phyloP scores from a whole-genome alignment of 163 green algal species.

The Chlorella variabilis region DNA sequence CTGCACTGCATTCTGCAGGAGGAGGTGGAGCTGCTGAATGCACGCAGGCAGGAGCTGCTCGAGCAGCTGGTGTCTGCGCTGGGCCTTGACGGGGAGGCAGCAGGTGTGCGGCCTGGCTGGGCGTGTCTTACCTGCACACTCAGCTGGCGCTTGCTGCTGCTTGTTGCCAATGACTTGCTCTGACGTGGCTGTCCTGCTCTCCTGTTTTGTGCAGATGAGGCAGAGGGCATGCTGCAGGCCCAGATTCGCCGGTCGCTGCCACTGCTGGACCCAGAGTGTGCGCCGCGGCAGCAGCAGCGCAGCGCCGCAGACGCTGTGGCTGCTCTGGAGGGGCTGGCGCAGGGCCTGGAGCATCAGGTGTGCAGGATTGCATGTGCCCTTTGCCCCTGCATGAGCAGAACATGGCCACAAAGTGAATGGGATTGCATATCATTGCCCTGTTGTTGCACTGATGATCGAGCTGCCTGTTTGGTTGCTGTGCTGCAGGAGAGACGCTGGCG shows the following conservation, averaged over 20 bases:
- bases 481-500: conserved; percentile 16
- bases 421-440: no score
- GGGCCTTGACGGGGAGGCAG: background rate
- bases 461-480: no score
- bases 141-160: background rate
- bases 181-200: background rate
- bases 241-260: background rate
- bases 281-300: background rate
- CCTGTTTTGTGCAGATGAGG: background rate
- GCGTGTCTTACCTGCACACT: background rate
- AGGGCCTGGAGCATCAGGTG: background rate
- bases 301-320: background rate
- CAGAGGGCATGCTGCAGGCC: background rate
- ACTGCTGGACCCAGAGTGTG: background rate
- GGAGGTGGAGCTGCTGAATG: background rate
- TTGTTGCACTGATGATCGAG: no score
- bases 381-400: no score
- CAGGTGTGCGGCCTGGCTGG: background rate
- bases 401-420: no score
- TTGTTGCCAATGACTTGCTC: background rate
- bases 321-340: background rate
- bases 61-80: background rate
- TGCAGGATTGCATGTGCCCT: no score
- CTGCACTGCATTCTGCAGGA: background rate
- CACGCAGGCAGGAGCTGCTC: conserved; percentile 16